Evolutionary conservation across 768 basidiomycete genomes (phyloP).

Genomic region (Trametes punicea): DNA sequence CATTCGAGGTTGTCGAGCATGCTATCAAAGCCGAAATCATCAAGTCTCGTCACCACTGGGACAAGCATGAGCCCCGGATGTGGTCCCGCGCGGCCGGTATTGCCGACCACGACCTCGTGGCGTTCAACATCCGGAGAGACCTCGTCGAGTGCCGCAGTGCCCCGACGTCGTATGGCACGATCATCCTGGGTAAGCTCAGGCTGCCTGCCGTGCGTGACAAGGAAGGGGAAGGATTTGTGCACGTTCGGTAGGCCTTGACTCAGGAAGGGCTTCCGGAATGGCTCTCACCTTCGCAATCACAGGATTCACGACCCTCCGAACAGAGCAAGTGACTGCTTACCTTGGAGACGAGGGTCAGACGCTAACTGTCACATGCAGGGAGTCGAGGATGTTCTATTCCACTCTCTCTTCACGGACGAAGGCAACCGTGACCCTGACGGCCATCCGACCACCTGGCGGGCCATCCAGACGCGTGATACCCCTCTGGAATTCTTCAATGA

Average conservation of each 20-base stretch:
- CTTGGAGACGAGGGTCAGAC: constrained; percentile 41
- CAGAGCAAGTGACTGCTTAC: constrained; percentile 2
- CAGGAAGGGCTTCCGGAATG: background rate
- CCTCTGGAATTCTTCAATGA: constrained; percentile 73
- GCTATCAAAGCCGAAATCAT: constrained; percentile 64
- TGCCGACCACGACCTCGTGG: constrained; percentile 48
- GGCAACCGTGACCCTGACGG: constrained; percentile 28
- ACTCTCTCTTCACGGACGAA: constrained; percentile 58
- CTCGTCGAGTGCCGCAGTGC: constrained; percentile 51
- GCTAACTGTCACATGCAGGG: constrained; percentile 41
- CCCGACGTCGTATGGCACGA: constrained; percentile 60
- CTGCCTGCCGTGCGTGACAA: constrained; percentile 63
- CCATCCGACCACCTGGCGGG: constrained; percentile 55
- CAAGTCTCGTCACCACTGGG: constrained; percentile 66
- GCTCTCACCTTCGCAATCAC: constrained; percentile 6
- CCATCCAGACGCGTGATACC: constrained; percentile 56
- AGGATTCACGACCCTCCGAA: constrained; percentile 78
- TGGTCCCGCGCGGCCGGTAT: constrained; percentile 58
- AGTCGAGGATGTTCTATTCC: constrained; percentile 61
- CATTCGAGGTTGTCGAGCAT: constrained; percentile 53
- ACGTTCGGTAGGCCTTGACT: constrained; percentile 55
- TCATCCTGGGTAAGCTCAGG: constrained; percentile 74
- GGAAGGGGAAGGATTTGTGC: constrained; percentile 63
- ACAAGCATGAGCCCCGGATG: constrained; percentile 69
- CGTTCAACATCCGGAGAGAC: constrained; percentile 46